Evolutionary conservation across 129 eudicot genomes (phyloP), one percentile per base, ranked within the genome.

Genomic region (carrot (Daucus carota)): DNA sequence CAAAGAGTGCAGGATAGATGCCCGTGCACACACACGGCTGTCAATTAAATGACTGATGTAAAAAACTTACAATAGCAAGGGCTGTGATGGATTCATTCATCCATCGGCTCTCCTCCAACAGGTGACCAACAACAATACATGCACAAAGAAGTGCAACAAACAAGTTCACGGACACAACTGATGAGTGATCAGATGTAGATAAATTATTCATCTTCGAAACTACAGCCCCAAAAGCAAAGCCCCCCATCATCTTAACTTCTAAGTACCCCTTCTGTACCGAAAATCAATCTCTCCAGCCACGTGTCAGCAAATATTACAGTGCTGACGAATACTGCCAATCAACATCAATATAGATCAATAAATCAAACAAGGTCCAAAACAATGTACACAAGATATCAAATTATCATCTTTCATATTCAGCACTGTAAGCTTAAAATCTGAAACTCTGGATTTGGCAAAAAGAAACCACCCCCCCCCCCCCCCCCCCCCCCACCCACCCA

Each of bases 51-150:
- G 31, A 38, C 29, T 70, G 3, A 29, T 3, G 20, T 59, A 24
- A 33, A 66, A 34, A 34, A 34, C 72, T 67, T 17, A 67, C 72
- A 34, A 67, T 67, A 6, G 43, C 72, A 34, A 80, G 84, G 0
- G 84, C 79, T 62, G 84, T 75, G 42, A 80, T 80, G 18, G 84
- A 80, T 54, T 80, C 84, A 70, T 80, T 80, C 29, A 72, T 75
- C 79, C 81, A 82, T 8, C 79, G 78, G 59, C 74, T 72, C 70
- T 77, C 81, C 66, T 82, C 85, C 12, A 82, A 57, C 75, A 82
- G 72, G 72, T 82, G 85, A 38, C 85, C 85, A 66, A 82, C 68
- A 2, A 82, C 77, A 8, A 82, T 82, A 47, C 81, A 82, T 22
- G 77, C 81, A 46, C 78, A 72, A n/a, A 82, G 59, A 15, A 82